Evolutionary conservation across 345 rosid species (phyloP).

Genomic region (Limnanthes douglasii): DNA sequence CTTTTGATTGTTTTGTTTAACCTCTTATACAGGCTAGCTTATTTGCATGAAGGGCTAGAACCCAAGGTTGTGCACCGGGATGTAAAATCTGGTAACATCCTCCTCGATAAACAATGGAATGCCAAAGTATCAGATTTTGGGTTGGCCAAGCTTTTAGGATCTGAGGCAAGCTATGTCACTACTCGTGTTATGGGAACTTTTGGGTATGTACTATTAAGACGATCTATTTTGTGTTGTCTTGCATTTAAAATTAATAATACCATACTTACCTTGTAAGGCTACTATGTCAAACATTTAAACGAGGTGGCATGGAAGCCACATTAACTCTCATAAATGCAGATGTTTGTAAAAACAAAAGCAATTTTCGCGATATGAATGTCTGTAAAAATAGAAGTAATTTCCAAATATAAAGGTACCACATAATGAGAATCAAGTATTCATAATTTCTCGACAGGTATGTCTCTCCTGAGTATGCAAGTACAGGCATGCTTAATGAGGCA

Average conservation of each 20-base stretch:
- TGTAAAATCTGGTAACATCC: conserved; percentile 87
- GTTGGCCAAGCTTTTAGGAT: conserved; percentile 77
- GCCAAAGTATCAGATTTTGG: conserved; percentile 89
- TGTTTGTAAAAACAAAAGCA: too few species aligned
- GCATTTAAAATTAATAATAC: too few species aligned
- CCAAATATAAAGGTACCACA: too few species aligned
- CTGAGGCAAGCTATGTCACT: conserved; percentile 81
- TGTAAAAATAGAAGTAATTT: too few species aligned
- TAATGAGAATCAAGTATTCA: too few species aligned
- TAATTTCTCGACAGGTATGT: conserved; percentile 40
- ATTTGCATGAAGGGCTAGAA: conserved; percentile 90
- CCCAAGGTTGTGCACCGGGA: conserved; percentile 96
- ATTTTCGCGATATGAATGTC: too few species aligned
- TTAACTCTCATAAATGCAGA: too few species aligned
- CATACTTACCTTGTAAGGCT: too few species aligned
- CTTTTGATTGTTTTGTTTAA: conserved; percentile 11
- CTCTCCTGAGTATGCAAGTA: conserved; percentile 93
- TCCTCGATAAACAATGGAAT: conserved; percentile 71
- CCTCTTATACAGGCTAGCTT: conserved; percentile 84
- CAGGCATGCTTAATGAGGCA: conserved; percentile 91
- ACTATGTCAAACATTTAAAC: too few species aligned
- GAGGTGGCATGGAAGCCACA: too few species aligned
- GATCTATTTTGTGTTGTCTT: too few species aligned
- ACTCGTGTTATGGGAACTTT: conserved; percentile 98
- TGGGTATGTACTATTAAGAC: conserved; percentile 43